phyloP scores from a whole-genome alignment of 306 rosid species.

The Vigna radiata region DNA sequence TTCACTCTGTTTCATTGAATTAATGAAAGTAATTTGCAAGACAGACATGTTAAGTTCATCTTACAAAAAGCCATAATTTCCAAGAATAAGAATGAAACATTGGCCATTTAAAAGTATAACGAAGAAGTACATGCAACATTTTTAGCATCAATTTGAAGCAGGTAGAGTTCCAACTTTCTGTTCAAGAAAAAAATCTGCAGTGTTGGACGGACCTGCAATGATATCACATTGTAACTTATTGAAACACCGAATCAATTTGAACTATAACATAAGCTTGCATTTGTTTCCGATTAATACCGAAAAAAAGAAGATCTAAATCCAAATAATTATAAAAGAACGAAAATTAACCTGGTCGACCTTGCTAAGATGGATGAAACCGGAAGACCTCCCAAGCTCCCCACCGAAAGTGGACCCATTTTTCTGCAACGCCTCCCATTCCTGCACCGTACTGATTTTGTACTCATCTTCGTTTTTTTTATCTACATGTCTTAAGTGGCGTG shows the following conservation, averaged over 20 bases:
- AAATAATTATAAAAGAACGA: not conserved
- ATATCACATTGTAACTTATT: not conserved
- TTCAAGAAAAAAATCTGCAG: slow-evolving; percentile 69
- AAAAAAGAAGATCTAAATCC: not conserved
- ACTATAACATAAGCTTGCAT: not conserved
- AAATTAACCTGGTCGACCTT: slow-evolving; percentile 67
- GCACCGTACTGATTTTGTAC: slow-evolving; percentile 60
- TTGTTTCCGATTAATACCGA: not conserved
- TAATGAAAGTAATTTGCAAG: not conserved
- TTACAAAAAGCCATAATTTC: not conserved
- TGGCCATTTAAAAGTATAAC: not conserved
- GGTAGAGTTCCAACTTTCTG: slow-evolving; percentile 65
- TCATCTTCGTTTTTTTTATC: slow-evolving; percentile 35
- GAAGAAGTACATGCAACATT: slow-evolving; percentile 54
- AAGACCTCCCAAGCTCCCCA: slow-evolving; percentile 69
- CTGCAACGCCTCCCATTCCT: slow-evolving; percentile 81
- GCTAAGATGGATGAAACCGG: slow-evolving; percentile 88
- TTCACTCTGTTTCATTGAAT: slow-evolving; percentile 2
- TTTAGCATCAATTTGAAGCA: slow-evolving; percentile 81
- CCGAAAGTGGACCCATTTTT: slow-evolving; percentile 58
- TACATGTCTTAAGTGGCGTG: too few relatives aligned
- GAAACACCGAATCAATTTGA: slow-evolving; percentile 14
- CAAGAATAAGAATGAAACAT: not conserved
- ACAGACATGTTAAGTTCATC: too few relatives aligned
- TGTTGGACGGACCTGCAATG: slow-evolving; percentile 68